Percentiles rank a stretch among this genome's conserved stretches.
These are phyloP conservation scores for Bromus sterilis DNA, from an alignment of 176 grass and related monocot species.

Conservation along the genomic window DNA sequence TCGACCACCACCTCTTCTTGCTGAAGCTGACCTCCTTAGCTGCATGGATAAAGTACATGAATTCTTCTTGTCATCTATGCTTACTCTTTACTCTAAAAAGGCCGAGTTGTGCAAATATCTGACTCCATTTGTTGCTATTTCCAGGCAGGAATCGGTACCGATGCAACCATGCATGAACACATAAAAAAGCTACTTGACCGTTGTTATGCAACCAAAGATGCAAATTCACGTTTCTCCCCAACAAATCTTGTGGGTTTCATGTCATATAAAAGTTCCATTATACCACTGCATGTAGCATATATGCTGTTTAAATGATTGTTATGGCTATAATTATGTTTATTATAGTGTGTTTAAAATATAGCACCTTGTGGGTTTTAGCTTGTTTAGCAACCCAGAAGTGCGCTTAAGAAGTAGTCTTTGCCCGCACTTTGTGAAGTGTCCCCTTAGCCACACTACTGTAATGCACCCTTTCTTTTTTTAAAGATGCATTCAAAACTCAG, in stretches of 20 bases:
- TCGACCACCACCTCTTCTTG: conserved; percentile 80
- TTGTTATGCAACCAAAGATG: conserved; percentile 90
- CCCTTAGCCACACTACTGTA: neutral
- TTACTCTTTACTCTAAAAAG: conserved; percentile 5
- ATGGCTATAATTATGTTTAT: neutral
- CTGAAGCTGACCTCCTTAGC: conserved; percentile 95
- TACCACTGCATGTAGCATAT: neutral
- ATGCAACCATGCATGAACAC: conserved; percentile 99
- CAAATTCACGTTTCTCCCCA: conserved; percentile 81
- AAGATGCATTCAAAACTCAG: neutral
- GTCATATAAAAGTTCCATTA: conserved; percentile 4
- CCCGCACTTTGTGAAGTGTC: neutral
- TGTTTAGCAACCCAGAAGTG: neutral
- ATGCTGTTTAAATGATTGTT: neutral
- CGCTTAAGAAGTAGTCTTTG: neutral
- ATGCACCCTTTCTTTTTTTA: neutral
- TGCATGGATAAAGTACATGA: conserved; percentile 87
- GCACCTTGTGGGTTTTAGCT: neutral
- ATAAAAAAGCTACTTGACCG: conserved; percentile 97
- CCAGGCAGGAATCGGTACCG: conserved; percentile 97
- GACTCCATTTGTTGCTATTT: conserved; percentile 26
- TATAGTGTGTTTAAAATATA: neutral
- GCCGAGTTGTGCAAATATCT: conserved; percentile 10
- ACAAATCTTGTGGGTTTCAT: conserved; percentile 76
- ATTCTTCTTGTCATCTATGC: conserved; percentile 12